Evolutionary conservation across 2,329 filamentous ascomycete genomes (phyloP), one percentile per base, ranked within the genome.

Genomic region (Stagonosporopsis chrysanthemi): DNA sequence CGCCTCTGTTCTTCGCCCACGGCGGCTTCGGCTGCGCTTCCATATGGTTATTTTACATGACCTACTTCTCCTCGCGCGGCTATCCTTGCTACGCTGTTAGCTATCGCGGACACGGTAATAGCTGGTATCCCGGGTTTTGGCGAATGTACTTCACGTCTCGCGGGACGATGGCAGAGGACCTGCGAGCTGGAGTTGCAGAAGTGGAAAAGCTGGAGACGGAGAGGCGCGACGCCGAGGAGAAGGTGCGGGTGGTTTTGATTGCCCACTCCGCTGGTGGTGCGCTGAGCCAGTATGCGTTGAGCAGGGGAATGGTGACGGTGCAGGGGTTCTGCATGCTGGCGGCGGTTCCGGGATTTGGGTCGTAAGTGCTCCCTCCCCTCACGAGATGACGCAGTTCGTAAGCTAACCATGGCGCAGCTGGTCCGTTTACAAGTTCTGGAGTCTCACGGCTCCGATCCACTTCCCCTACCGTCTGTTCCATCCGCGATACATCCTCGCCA

Each of bases 21-120:
- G 83, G 83, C 36, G 82, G 82, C 45, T 84, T 84, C 75, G 83
- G 83, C 38, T 77, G 76, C 51, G 84, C 83, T 7, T 80, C 78
- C 67, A 77, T 84, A 19, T 86, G 82, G 81, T 73, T 80, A 8
- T 76, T 80, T 40, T 86, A 83, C 63, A 80, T 86, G 77, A 73
- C 71, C 23, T 82, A 76, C 63, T 79, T 85, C 52, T 74, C 81
- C 3, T 60, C 70, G 5, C 62, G 62, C 17, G 79, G 80, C 14
- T 77, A 82, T 57, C 75, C 80, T 0, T 82, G 81, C 67, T 86
- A 85, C 62, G 82, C 84, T 11, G 62, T 85, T 31, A 84, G 81
- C 7, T 75, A 81, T 35, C 79, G 84, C 6, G 83, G 83, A 2
- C 83, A 85, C 61, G 83, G 83, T 15, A 75, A 77, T 46, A 83